Evolutionary conservation across 2,329 filamentous ascomycete species (phyloP).

Genomic region (Aspergillus aculeatus): DNA sequence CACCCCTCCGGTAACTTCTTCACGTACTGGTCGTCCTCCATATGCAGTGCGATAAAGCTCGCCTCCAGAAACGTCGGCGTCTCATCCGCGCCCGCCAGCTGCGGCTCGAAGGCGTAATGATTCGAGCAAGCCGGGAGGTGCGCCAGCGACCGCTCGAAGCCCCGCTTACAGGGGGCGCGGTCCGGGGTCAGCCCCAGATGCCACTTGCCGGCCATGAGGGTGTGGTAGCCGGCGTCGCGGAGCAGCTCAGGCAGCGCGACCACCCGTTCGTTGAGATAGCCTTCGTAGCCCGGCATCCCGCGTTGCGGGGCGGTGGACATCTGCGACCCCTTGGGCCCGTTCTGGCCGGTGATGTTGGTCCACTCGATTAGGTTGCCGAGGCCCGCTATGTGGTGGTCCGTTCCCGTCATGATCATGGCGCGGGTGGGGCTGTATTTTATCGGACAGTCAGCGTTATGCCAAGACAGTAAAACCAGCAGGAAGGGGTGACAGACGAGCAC

Average conservation of each 20-base stretch:
- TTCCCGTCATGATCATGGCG: slow-evolving; percentile 66
- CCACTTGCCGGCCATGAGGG: slow-evolving; percentile 37
- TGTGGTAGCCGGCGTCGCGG: slow-evolving; percentile 35
- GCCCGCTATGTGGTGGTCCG: slow-evolving; percentile 56
- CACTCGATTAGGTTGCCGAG: slow-evolving; percentile 61
- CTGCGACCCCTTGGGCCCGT: slow-evolving; percentile 51
- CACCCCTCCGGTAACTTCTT: slow-evolving; percentile 51
- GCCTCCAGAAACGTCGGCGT: slow-evolving; percentile 44
- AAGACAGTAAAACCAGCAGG: no score
- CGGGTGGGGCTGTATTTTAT: slow-evolving; percentile 50
- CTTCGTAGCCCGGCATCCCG: slow-evolving; percentile 62
- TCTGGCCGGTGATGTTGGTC: slow-evolving; percentile 55
- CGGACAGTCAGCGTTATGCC: not conserved
- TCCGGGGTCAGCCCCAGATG: slow-evolving; percentile 61
- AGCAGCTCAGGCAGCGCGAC: slow-evolving; percentile 38
- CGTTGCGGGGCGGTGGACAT: slow-evolving; percentile 56
- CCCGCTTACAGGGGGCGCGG: slow-evolving; percentile 54
- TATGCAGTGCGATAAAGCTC: slow-evolving; percentile 45
- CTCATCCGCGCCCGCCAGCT: slow-evolving; percentile 40
- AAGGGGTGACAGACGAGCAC: slow-evolving; percentile 48
- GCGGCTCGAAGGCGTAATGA: slow-evolving; percentile 56
- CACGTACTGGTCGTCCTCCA: slow-evolving; percentile 47
- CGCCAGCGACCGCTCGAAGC: slow-evolving; percentile 60
- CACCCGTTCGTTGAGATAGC: slow-evolving; percentile 35
- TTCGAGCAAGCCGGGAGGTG: slow-evolving; percentile 62